A percentile compares a stretch with the other conserved stretches of the same genome.
Evolutionary conservation across 2,329 filamentous ascomycete genomes (phyloP).

Genomic region (Cytospora paraplurivora): DNA sequence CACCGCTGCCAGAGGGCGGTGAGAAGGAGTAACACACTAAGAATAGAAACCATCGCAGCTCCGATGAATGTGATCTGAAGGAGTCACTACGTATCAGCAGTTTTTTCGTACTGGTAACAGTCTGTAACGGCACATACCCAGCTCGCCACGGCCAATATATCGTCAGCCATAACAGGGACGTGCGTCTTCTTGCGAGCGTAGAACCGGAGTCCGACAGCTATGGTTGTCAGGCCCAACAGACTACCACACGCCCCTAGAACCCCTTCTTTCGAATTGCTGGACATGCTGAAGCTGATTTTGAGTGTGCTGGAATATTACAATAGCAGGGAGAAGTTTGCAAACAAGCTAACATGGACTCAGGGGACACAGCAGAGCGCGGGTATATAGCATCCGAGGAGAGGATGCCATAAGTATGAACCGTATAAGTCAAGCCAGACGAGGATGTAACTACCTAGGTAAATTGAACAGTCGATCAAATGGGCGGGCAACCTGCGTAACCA

Average conservation of each 20-base stretch:
- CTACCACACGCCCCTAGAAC: conserved; percentile 10
- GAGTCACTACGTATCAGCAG: conserved; percentile 11
- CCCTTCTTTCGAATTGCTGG: conserved; percentile 11
- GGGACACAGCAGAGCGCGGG: conserved; percentile 4
- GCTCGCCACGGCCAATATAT: conserved; percentile 6
- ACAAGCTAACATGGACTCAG: conserved; percentile 10
- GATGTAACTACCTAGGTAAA: conserved; percentile 7
- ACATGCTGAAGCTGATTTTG: conserved; percentile 7
- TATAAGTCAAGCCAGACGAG: conserved; percentile 8
- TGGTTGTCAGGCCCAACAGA: conserved; percentile 13
- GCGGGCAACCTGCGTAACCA: conserved; percentile 9
- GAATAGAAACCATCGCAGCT: conserved; percentile 6
- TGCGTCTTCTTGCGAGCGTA: conserved; percentile 9
- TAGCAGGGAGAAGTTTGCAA: conserved; percentile 10
- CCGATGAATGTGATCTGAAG: conserved; percentile 9
- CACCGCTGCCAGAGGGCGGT: conserved; percentile 4
- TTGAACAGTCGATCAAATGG: conserved; percentile 4
- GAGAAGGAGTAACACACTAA: conserved; percentile 9
- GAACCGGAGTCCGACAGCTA: conserved; percentile 5
- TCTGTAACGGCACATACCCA: conserved; percentile 3
- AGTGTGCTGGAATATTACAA: conserved; percentile 9
- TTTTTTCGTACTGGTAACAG: conserved; percentile 4
- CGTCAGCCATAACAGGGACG: conserved; percentile 4
- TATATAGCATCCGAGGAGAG: conserved; percentile 7
- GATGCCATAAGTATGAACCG: conserved; percentile 5